Evolutionary conservation across 805 yeast species (phyloP).

Genomic region (Blastobotrys americana): DNA sequence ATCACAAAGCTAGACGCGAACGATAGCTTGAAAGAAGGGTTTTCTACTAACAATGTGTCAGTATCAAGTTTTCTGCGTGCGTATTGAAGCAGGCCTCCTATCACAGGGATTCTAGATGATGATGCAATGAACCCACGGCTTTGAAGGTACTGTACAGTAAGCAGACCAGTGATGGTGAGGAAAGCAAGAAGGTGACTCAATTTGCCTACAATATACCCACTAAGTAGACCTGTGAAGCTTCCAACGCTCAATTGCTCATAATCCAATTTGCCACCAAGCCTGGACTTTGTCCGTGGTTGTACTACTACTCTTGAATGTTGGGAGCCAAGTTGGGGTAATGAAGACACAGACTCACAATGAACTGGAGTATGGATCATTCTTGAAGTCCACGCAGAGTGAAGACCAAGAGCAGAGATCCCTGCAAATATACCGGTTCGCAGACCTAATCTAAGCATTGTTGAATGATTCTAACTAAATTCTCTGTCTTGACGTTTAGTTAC

Average conservation of each 20-base stretch:
- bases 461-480: too few relatives aligned
- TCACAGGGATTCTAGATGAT: slow-evolving; percentile 15
- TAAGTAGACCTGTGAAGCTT: slow-evolving; percentile 50
- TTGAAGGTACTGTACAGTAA: slow-evolving; percentile 47
- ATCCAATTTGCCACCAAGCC: slow-evolving; percentile 34
- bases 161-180: slow-evolving; percentile 39
- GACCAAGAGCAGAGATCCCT: too few relatives aligned
- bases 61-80: slow-evolving; percentile 13
- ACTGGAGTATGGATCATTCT: too few relatives aligned
- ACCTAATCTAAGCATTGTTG: too few relatives aligned
- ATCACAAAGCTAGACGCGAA: slow-evolving; percentile 37
- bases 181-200: slow-evolving; percentile 48
- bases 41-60: slow-evolving; percentile 18
- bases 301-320: too few relatives aligned
- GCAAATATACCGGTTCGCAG: too few relatives aligned
- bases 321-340: too few relatives aligned
- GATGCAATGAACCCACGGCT: slow-evolving; percentile 39
- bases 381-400: too few relatives aligned
- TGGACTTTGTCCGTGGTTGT: too few relatives aligned
- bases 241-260: slow-evolving; percentile 60
- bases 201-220: slow-evolving; percentile 57
- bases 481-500: too few relatives aligned
- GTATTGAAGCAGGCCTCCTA: slow-evolving; percentile 10
- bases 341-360: too few relatives aligned
- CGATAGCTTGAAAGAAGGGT: slow-evolving; percentile 53